phyloP scores from a whole-genome alignment of 2,329 filamentous ascomycete species.

The Pseudogymnoascus sp. region DNA sequence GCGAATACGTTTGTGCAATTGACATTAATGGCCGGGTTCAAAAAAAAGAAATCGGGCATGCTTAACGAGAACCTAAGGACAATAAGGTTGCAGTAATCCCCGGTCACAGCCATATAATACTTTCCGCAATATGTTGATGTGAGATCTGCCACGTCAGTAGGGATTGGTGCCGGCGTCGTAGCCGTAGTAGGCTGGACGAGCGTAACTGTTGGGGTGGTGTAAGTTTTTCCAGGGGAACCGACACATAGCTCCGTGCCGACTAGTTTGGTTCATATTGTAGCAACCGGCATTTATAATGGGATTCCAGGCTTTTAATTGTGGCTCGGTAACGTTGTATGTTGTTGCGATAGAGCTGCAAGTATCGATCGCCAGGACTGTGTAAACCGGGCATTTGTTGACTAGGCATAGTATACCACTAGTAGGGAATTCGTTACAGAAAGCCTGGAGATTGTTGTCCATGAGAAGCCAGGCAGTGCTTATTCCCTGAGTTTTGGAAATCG shows the following conservation, averaged over 20 bases:
- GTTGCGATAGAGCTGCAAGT: slow-evolving; percentile 4
- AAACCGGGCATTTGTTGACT: not conserved
- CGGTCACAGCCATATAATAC: slow-evolving; percentile 27
- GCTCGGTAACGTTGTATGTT: not conserved
- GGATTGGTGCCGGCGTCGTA: not conserved
- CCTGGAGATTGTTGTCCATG: not conserved
- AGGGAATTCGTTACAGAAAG: not conserved
- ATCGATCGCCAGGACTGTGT: not conserved
- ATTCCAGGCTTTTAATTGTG: not conserved
- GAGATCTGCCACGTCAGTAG: slow-evolving; percentile 16
- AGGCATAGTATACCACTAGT: not conserved
- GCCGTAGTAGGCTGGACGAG: slow-evolving; percentile 13
- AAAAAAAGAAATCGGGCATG: slow-evolving; percentile 29
- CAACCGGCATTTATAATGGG: slow-evolving; percentile 8
- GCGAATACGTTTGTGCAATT: slow-evolving; percentile 32
- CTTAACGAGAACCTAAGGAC: slow-evolving; percentile 27
- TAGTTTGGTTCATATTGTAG: not conserved
- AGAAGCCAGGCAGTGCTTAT: not conserved
- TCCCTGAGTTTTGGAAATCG: not conserved
- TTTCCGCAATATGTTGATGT: slow-evolving; percentile 24
- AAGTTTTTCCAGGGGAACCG: slow-evolving; percentile 15
- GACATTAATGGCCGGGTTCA: slow-evolving; percentile 29
- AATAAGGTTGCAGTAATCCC: slow-evolving; percentile 33
- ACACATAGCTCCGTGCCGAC: not conserved
- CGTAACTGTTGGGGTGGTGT: slow-evolving; percentile 12